Evolutionary conservation across 176 grass and related monocot species (phyloP).

Genomic region (Elymus sibiricus): DNA sequence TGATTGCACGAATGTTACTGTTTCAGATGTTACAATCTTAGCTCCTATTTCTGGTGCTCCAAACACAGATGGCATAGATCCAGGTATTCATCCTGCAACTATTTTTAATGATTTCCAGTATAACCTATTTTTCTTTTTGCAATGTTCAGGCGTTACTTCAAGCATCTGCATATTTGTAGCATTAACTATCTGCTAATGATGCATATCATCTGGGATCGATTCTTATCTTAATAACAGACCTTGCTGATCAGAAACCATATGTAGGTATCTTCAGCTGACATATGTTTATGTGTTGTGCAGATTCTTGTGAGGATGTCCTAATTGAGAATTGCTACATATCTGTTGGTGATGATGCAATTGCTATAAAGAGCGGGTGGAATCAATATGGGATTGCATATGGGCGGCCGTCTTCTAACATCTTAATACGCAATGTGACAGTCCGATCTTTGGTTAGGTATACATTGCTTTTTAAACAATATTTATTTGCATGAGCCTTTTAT

Average conservation of each 20-base stretch:
- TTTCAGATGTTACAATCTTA: conserved; percentile 86
- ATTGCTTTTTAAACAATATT: conserved; percentile 19
- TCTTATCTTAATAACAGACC: background rate
- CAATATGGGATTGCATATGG: conserved; percentile 90
- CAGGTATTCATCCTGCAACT: conserved; percentile 59
- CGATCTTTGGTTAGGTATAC: conserved; percentile 77
- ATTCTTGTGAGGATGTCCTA: conserved; percentile 85
- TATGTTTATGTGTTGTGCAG: conserved; percentile 27
- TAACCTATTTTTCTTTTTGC: background rate
- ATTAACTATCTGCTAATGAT: background rate
- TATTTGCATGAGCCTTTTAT: background rate
- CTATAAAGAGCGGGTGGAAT: conserved; percentile 96
- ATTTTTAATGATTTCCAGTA: background rate
- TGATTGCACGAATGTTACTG: conserved; percentile 91
- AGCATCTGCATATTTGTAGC: background rate
- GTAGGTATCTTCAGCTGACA: background rate
- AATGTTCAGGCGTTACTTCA: background rate
- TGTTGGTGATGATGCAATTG: conserved; percentile 94
- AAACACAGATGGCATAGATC: conserved; percentile 98
- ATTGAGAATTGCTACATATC: conserved; percentile 99
- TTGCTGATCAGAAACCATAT: background rate
- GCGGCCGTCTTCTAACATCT: conserved; percentile 74
- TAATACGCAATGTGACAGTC: conserved; percentile 67
- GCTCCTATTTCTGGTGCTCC: conserved; percentile 84
- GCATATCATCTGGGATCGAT: background rate